Evolutionary conservation across 164 flowering plant genomes (phyloP), one percentile per base, ranked within the genome.

Genomic region (Tetrastigma voinierianum): DNA sequence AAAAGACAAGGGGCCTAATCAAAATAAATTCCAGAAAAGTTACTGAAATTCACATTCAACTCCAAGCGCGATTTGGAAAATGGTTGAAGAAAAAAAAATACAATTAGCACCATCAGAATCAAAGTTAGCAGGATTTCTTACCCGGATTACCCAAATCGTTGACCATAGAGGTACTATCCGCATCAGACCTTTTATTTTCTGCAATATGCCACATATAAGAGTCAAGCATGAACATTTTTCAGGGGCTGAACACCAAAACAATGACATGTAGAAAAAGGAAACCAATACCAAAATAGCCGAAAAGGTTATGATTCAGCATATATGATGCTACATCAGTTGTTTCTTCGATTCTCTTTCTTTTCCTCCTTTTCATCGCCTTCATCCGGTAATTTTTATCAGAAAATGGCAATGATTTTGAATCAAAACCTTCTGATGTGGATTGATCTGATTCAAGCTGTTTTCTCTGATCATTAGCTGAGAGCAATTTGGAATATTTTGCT

Each of bases 281-380:
- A 60, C n/a, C 49, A 16, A 43, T 83, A 94, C 98, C 98, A 62
- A 80, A 73, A 76, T 86, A 84, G 16, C 96, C 85, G 71, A 91
- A 94, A 51, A 94, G 78, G 65, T 73, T 79, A 78, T 94, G 97
- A n/a, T 67, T 73, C n/a, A 86, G 74, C 84, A 90, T 84, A 67
- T 82, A 90, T 2, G 88, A 78, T 48, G 78, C 21, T 21, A 84
- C 23, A 74, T 87, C 93, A 51, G 69, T 59, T 24, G 78, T 74
- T 10, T 84, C 87, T 81, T 95, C 98, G 18, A 83, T 71, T 82
- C 76, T 86, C 78, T 78, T 89, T 67, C 97, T 77, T 67, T 78
- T 90, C 75, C 86, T 84, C 80, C 96, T 87, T 72, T 84, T 90
- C 84, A 85, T 74, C 57, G 77, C 81, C 65, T 67, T 77, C 59